Evolutionary conservation across 495 filamentous ascomycete species (phyloP), one percentile per base, ranked within the genome.

Genomic region (Thozetella sp.): DNA sequence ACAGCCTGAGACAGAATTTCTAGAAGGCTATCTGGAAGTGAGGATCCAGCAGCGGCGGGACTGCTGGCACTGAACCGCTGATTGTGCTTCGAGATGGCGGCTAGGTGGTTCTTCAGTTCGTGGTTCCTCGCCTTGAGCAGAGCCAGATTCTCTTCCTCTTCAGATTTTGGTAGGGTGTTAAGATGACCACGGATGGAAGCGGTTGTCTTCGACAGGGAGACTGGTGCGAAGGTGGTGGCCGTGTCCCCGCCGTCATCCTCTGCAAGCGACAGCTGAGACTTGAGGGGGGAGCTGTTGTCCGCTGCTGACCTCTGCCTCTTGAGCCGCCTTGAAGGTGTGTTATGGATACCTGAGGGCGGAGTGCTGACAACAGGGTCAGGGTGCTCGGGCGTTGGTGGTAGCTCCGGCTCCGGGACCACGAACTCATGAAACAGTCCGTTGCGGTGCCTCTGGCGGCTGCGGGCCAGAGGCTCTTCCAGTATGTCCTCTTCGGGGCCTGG

Each of bases 341-440:
- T 79, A 63, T 84, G 80, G 46, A 86, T 84, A 3, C 83, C 83
- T 12, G 67, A 63, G 0, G 82, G 80, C 22, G 82, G 82, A 0
- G 78, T 81, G 57, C 74, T 80, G 25, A 81, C 69, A 2, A 79
- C 69, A 3, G 82, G 80, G 62, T 85, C 81, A 15, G 71, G 83
- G 57, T 88, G 81, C 26, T 84, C 86, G 20, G 88, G 88, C 2
- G 89, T 92, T 11, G 88, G 88, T 10, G 89, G 90, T 22, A 93
- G 76, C 34, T 90, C 87, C 10, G 88, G 89, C 62, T 93, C 89
- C 19, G 76, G 71, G 0, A 64, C 60, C 3, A 56, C 50, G 3
- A 66, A 48, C 6, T 71, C 61, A 12, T 78, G 75, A 23, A 75
- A 56, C 13, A 73, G 78, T 0, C 76, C 76, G 3, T 67, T 69